A percentile compares a stretch with the other conserved stretches of the same genome.
Evolutionary conservation across 345 rosid genomes (phyloP).

Genomic region (Mallotus nudiflorus): DNA sequence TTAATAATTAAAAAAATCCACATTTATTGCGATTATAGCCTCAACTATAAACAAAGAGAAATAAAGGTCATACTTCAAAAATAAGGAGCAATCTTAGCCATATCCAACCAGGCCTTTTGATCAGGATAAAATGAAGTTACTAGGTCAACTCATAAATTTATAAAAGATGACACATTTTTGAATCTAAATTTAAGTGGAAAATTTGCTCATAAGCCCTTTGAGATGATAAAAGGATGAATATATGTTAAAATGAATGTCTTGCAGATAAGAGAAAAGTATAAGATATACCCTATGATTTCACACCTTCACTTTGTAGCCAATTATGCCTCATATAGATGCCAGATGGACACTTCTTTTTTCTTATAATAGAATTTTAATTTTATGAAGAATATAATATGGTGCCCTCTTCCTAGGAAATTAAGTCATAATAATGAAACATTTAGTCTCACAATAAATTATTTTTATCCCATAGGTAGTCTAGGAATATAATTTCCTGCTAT

Average conservation of each 20-base stretch:
- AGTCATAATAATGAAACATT: no score
- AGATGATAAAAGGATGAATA: background rate
- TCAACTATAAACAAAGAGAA: background rate
- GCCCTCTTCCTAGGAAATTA: no score
- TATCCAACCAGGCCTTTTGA: background rate
- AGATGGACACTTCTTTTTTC: no score
- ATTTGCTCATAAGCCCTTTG: background rate
- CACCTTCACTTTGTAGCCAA: background rate
- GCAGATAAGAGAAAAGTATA: background rate
- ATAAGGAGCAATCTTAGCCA: background rate
- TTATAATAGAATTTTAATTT: no score
- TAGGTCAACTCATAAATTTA: background rate
- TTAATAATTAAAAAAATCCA: background rate
- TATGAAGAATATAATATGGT: no score
- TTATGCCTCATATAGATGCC: no score
- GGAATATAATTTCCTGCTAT: background rate
- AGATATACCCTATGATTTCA: background rate
- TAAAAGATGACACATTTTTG: background rate
- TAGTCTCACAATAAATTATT: no score
- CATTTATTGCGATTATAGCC: background rate
- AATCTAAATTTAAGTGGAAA: background rate
- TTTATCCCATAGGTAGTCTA: no score
- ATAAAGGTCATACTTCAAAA: background rate
- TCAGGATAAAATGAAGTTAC: background rate
- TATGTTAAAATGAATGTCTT: background rate